These are phyloP conservation scores for Hymenoscyphus fraxineus DNA, from an alignment of 2,329 filamentous ascomycete species.

Conservation along the genomic window DNA sequence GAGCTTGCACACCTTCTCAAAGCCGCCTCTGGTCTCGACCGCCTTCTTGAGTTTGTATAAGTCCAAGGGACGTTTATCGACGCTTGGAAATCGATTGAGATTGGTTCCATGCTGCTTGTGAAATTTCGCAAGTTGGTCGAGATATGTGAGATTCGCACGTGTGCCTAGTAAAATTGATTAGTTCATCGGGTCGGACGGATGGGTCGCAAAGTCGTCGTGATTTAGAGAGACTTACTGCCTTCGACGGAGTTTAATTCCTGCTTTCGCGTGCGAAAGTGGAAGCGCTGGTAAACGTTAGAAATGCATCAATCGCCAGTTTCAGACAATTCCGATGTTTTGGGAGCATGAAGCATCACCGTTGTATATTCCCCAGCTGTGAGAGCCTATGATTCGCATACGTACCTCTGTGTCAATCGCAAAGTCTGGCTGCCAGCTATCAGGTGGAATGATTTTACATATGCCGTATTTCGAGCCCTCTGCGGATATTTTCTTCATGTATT, in stretches of 20 bases:
- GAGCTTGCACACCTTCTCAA: slow-evolving; percentile 91
- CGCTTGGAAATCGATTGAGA: slow-evolving; percentile 88
- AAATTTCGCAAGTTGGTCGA: slow-evolving; percentile 92
- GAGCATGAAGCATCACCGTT: neutral
- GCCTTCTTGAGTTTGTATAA: slow-evolving; percentile 95
- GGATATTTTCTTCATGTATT: slow-evolving; percentile 88
- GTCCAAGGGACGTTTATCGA: slow-evolving; percentile 95
- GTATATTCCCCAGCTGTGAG: neutral
- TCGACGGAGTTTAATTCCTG: slow-evolving; percentile 97
- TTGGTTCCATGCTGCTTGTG: slow-evolving; percentile 96
- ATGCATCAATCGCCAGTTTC: neutral
- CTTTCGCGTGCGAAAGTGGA: slow-evolving; percentile 93
- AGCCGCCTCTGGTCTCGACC: slow-evolving; percentile 89
- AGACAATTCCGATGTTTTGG: neutral
- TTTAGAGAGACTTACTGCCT: slow-evolving; percentile 66
- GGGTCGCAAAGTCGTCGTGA: neutral
- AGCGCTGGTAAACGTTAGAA: slow-evolving; percentile 59
- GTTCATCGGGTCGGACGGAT: slow-evolving; percentile 8
- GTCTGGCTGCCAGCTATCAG: slow-evolving; percentile 86
- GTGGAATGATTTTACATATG: slow-evolving; percentile 93
- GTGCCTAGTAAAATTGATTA: slow-evolving; percentile 58
- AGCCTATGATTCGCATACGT: slow-evolving; percentile 25
- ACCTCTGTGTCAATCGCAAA: slow-evolving; percentile 98
- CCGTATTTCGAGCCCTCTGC: slow-evolving; percentile 84
- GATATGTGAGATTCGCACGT: slow-evolving; percentile 90